Percentiles rank a stretch among this genome's conserved stretches.
These are phyloP conservation scores for Grosmannia serpens DNA, from an alignment of 2,329 filamentous ascomycete genomes.

Conservation along the genomic window DNA sequence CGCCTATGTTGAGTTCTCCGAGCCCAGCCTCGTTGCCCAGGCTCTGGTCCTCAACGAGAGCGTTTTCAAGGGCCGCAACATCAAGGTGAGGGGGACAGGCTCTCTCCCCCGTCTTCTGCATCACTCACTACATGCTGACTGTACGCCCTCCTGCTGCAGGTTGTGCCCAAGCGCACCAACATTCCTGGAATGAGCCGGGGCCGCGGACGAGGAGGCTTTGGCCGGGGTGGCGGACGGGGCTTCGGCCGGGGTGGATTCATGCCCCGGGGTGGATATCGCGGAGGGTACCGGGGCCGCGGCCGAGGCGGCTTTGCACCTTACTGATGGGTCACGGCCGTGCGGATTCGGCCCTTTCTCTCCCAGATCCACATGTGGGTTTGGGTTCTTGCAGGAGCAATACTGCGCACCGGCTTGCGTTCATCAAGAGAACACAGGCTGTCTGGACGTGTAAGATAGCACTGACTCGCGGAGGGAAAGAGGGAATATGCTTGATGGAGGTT, in stretches of 20 bases:
- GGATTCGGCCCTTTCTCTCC: background rate
- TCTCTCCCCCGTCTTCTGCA: background rate
- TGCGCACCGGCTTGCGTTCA: background rate
- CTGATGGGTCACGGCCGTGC: constrained; percentile 24
- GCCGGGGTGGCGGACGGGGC: constrained; percentile 32
- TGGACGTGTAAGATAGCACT: background rate
- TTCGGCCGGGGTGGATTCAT: constrained; percentile 41
- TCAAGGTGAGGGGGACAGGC: constrained; percentile 47
- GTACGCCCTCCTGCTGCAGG: constrained; percentile 21
- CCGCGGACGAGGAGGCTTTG: constrained; percentile 40
- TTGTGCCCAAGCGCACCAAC: constrained; percentile 89
- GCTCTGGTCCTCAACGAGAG: constrained; percentile 94
- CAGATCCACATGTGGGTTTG: background rate
- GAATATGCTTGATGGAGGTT: background rate
- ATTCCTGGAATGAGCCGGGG: constrained; percentile 87
- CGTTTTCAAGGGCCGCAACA: constrained; percentile 83
- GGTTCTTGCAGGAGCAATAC: background rate
- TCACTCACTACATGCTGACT: background rate
- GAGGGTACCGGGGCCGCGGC: constrained; percentile 55
- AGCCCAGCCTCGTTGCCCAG: constrained; percentile 84
- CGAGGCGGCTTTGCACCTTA: constrained; percentile 57
- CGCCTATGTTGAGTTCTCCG: constrained; percentile 96
- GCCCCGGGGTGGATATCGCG: constrained; percentile 40
- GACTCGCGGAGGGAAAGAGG: background rate
- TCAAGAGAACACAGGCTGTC: background rate